A percentile compares a stretch with the other conserved stretches of the same genome.
Evolutionary conservation across 495 filamentous ascomycete species (phyloP).

Genomic region (Collariella sp.): DNA sequence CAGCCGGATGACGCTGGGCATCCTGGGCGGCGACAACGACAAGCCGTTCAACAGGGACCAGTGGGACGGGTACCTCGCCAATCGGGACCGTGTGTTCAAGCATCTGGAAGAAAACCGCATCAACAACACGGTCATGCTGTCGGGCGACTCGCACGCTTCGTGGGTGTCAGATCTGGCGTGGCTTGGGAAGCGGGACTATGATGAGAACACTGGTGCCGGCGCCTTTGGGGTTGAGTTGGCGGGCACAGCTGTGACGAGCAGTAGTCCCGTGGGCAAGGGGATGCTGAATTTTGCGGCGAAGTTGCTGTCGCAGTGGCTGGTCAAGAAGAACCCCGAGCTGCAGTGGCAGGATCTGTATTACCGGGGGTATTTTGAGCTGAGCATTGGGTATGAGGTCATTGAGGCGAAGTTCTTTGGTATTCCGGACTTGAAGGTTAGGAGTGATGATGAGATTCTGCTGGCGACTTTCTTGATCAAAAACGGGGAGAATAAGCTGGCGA

Average conservation of each 20-base stretch:
- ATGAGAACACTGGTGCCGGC: slow-evolving; percentile 47
- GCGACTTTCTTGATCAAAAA: slow-evolving; percentile 51
- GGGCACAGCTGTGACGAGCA: slow-evolving; percentile 51
- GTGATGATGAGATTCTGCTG: slow-evolving; percentile 46
- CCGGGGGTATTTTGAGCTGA: slow-evolving; percentile 52
- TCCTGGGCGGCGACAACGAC: slow-evolving; percentile 37
- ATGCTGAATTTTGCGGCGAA: slow-evolving; percentile 16
- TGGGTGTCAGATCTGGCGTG: slow-evolving; percentile 61
- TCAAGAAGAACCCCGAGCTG: slow-evolving; percentile 47
- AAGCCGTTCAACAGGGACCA: slow-evolving; percentile 51
- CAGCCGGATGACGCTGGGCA: slow-evolving; percentile 46
- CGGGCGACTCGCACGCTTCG: slow-evolving; percentile 55
- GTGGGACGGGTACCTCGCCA: slow-evolving; percentile 58
- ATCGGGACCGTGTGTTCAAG: slow-evolving; percentile 53
- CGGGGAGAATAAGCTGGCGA: slow-evolving; percentile 43
- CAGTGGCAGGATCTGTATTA: slow-evolving; percentile 65
- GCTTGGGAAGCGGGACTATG: slow-evolving; percentile 48
- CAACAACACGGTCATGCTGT: slow-evolving; percentile 57
- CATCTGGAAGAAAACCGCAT: slow-evolving; percentile 54
- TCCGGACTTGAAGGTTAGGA: slow-evolving; percentile 35
- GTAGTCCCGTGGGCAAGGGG: slow-evolving; percentile 42
- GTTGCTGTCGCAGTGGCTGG: slow-evolving; percentile 29
- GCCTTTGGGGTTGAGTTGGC: slow-evolving; percentile 59
- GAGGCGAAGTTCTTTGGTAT: slow-evolving; percentile 44
- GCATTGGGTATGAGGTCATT: slow-evolving; percentile 41